Evolutionary conservation across 164 flowering plant genomes (phyloP).

Genomic region (Brasenia schreberi): DNA sequence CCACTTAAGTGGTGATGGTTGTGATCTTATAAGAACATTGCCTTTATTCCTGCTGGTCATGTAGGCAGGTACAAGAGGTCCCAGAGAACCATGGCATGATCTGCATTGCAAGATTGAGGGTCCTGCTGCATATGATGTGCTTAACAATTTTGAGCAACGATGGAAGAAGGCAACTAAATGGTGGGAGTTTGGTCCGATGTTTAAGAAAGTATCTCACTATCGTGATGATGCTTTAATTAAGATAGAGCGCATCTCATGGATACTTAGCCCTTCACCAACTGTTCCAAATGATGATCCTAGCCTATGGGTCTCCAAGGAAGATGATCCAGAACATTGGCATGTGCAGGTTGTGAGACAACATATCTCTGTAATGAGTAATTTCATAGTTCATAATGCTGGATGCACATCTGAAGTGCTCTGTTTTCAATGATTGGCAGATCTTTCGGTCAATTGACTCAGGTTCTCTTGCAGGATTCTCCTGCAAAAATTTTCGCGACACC

Average conservation of each 20-base stretch:
- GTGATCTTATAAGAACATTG: too few relatives aligned
- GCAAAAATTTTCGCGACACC: conserved; percentile 12
- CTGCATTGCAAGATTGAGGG: conserved; percentile 71
- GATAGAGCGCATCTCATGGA: conserved; percentile 86
- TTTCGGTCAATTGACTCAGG: conserved; percentile 88
- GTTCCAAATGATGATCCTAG: conserved; percentile 17
- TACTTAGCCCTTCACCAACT: conserved; percentile 41
- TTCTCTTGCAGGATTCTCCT: conserved; percentile 65
- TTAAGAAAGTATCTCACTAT: conserved; percentile 35
- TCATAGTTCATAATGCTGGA: neutral
- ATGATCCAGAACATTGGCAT: conserved; percentile 67
- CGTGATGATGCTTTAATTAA: conserved; percentile 62
- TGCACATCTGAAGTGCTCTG: neutral
- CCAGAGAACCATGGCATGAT: conserved; percentile 95
- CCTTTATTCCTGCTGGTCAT: too few relatives aligned
- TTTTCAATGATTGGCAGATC: conserved; percentile 31
- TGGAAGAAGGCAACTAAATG: conserved; percentile 66
- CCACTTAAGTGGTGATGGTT: too few relatives aligned
- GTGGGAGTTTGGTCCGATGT: conserved; percentile 39
- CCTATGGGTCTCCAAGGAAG: conserved; percentile 40
- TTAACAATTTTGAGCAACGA: conserved; percentile 76
- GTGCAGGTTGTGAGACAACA: conserved; percentile 45
- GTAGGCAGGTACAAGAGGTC: conserved; percentile 34
- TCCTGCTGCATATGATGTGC: conserved; percentile 82
- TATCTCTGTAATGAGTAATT: neutral